Conservation (phyloP, 208 protist genomes). For the Trichomonas vaginalis region DNA sequence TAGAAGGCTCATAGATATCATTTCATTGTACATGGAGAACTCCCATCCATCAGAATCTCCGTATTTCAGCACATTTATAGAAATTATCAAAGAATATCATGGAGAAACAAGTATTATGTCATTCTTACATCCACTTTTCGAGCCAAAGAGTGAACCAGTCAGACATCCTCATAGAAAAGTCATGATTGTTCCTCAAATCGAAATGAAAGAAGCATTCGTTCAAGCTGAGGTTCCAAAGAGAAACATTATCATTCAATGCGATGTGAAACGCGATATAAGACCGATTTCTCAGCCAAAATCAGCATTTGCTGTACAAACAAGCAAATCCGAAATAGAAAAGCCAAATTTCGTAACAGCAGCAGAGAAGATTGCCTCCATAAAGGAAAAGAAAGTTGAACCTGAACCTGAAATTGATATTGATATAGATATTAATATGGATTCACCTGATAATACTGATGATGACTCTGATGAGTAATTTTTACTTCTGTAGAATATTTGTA, state of each 20-base stretch:
- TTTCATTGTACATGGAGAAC: neutral
- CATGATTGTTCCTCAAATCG: neutral
- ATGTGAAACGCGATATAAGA: neutral
- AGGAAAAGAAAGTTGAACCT: neutral
- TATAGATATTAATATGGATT: neutral
- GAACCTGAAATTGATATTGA: neutral
- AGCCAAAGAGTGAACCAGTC: neutral
- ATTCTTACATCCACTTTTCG: neutral
- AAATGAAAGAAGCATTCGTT: neutral
- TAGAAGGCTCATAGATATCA: neutral
- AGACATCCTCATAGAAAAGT: neutral
- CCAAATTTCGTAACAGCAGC: neutral
- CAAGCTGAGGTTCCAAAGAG: neutral
- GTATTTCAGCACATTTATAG: neutral
- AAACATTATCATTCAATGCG: neutral
- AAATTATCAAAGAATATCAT: neutral
- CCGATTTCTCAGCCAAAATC: neutral
- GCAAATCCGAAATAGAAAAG: neutral
- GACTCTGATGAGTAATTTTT: too few species aligned
- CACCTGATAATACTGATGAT: neutral
- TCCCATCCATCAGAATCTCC: neutral
- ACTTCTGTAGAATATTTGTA: too few species aligned
- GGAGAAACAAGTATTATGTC: neutral
- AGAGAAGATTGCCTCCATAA: neutral
- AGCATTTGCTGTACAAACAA: neutral